phyloP scores from a whole-genome alignment of 495 filamentous ascomycete species.

The Penicillium silybi region DNA sequence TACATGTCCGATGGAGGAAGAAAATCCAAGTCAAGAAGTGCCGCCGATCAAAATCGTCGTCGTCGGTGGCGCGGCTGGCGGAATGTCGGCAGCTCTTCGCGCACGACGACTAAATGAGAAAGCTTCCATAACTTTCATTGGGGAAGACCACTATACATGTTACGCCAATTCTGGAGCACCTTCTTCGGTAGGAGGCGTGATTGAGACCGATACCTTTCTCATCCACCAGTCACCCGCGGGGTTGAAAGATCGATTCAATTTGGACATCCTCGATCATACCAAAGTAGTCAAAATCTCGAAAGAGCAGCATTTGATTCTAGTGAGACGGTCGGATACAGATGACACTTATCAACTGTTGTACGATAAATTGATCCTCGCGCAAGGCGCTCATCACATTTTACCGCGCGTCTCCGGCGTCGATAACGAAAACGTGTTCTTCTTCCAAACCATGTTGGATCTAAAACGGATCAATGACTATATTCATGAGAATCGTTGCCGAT shows the following conservation, averaged over 20 bases:
- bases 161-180: background rate
- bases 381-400: background rate
- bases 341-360: background rate
- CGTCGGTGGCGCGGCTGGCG: background rate
- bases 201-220: background rate
- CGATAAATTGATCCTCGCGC: conserved; percentile 1
- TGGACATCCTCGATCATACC: background rate
- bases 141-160: background rate
- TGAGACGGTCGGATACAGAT: background rate
- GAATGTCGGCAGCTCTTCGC: background rate
- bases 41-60: background rate
- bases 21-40: background rate
- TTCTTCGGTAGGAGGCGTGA: background rate
- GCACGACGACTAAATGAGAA: background rate
- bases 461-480: background rate
- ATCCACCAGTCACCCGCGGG: background rate
- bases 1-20: too few relatives aligned
- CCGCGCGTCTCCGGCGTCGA: background rate
- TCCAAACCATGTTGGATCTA: background rate
- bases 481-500: background rate
- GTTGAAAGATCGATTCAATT: background rate
- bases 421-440: background rate
- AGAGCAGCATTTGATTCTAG: background rate
- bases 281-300: background rate
- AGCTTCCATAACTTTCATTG: background rate